Conservation (phyloP, 345 rosid genomes). For the Melaleuca quinquenervia region DNA sequence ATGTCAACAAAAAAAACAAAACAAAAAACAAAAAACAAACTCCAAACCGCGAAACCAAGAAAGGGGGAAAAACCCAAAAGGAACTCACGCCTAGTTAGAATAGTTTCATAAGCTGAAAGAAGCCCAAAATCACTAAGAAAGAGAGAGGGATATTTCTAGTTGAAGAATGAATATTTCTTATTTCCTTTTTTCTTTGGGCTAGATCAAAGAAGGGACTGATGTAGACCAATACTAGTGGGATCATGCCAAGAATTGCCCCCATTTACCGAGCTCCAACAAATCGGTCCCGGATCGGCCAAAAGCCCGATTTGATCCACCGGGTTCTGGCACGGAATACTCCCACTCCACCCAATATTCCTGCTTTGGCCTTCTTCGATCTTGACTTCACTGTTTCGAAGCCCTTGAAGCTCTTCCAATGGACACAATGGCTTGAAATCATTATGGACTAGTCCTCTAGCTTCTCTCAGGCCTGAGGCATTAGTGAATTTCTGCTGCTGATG, state of each 20-base stretch:
- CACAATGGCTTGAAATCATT: conserved; percentile 25
- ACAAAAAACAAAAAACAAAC: neutral
- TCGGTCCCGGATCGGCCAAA: conserved; percentile 38
- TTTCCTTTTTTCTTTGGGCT: conserved; percentile 3
- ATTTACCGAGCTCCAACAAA: conserved; percentile 33
- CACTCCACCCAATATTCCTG: conserved; percentile 14
- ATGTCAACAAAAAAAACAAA: neutral
- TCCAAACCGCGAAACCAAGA: neutral
- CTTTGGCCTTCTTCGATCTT: conserved; percentile 31
- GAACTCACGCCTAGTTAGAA: neutral
- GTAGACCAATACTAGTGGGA: conserved; percentile 52
- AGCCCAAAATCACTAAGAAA: conserved; percentile 18
- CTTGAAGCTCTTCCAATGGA: conserved; percentile 26
- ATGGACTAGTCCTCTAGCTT: conserved; percentile 9
- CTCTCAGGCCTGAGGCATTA: conserved; percentile 15
- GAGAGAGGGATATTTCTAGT: conserved; percentile 22
- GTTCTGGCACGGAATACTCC: conserved; percentile 19
- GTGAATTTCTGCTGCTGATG: conserved; percentile 32
- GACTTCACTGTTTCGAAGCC: conserved; percentile 21
- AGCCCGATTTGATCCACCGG: conserved; percentile 36
- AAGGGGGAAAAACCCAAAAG: conserved; percentile 3
- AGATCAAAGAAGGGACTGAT: conserved; percentile 69
- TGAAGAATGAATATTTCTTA: conserved; percentile 10
- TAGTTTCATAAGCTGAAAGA: neutral
- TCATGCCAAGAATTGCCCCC: conserved; percentile 56